Percentiles rank a stretch among this genome's conserved stretches.
phyloP scores from a whole-genome alignment of 2,329 filamentous ascomycete species.

The Fusarium goolgardi region DNA sequence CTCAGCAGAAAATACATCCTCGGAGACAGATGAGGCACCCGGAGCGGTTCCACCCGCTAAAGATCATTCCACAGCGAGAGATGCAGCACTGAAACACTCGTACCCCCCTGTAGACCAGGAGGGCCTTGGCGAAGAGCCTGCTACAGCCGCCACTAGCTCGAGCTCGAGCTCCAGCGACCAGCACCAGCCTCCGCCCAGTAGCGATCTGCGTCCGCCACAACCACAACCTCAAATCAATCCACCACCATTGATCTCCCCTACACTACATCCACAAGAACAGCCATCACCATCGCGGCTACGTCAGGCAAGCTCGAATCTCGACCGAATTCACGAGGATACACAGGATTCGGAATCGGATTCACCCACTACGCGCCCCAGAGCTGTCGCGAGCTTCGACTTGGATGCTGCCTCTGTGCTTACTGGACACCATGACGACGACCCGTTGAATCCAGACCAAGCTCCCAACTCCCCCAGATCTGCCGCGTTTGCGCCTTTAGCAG shows the following conservation, averaged over 20 bases:
- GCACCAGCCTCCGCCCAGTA: constrained; percentile 37
- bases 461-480: constrained; percentile 40
- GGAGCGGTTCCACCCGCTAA: constrained; percentile 40
- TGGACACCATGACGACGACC: constrained; percentile 45
- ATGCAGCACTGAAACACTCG: constrained; percentile 40
- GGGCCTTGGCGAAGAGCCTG: constrained; percentile 40
- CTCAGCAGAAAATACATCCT: constrained; percentile 25
- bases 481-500: constrained; percentile 24
- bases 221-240: constrained; percentile 33
- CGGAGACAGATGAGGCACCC: constrained; percentile 25
- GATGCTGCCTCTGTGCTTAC: constrained; percentile 36
- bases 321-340: constrained; percentile 44
- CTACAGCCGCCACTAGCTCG: constrained; percentile 42
- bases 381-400: constrained; percentile 38
- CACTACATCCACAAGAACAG: constrained; percentile 33
- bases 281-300: constrained; percentile 38
- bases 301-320: constrained; percentile 44
- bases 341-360: constrained; percentile 26
- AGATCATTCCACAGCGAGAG: constrained; percentile 27
- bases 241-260: constrained; percentile 38
- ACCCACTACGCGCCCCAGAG: constrained; percentile 26
- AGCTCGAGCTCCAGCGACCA: constrained; percentile 18
- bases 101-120: constrained; percentile 39
- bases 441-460: constrained; percentile 45
- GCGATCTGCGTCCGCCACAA: constrained; percentile 44